Evolutionary conservation across 768 basidiomycete species (phyloP), one percentile per base, ranked within the genome.

Genomic region (Suillus luteus): DNA sequence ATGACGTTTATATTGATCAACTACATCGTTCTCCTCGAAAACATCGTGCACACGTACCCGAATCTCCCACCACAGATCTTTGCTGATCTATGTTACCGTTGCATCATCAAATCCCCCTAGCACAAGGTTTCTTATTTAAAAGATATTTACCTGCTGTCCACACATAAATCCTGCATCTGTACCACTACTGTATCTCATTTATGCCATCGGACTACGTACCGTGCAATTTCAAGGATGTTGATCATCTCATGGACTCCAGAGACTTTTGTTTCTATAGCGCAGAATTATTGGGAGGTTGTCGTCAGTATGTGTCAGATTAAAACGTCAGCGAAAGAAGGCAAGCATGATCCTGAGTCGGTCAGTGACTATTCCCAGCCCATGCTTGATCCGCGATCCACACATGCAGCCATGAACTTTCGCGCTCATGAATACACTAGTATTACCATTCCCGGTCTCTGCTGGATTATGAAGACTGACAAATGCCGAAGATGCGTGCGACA

Each of bases 1-100:
- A 83, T 64, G 86, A 87, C 66, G 84, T 87, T 24, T 87, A 86
- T 68, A 73, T 87, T 51, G 79, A 84, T 59, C 73, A 72, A 59
- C 72, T 84, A 49, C 78, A 80, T 41, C 78, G 78, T 40, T 78
- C 79, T 2, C 77, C 81, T 52, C 78, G 76, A 61, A 80, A 80
- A 67, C 74, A 69, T 64, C 74, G 64, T 59, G 12, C 61, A 14
- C 71, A 71, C 19, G 48, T 66, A 22, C 66, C 69, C 8, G 66
- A 65, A 11, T 74, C 74, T 14, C 71, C 70, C 27, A 66, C 31
- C 27, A 66, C 31, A 12, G 66, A 71, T 65, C 49, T 71, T 59
- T 67, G 66, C n/a, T 75, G 63, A 73, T 17, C 24, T 10, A 27
- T 40, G 17, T 27, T 9, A 40, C 38, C 24, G 19, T 41, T 17